These are phyloP conservation scores for Pestalotiopsis sp. DNA, from an alignment of 2,329 filamentous ascomycete genomes.

Conservation along the genomic window DNA sequence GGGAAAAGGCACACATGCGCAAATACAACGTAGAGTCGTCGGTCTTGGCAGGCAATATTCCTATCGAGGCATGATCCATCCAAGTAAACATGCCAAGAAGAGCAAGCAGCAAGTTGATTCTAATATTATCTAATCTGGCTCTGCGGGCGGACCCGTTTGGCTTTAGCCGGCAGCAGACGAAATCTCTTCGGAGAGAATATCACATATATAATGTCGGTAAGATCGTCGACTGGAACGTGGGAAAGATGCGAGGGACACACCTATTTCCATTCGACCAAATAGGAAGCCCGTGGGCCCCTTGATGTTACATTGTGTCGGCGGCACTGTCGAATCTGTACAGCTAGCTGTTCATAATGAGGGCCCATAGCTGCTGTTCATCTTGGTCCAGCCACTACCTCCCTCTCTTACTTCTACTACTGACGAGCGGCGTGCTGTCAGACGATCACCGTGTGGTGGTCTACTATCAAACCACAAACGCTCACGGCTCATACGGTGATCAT, in stretches of 20 bases:
- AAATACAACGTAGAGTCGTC: background rate
- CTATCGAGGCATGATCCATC: background rate
- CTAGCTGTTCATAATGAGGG: background rate
- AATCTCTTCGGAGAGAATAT: background rate
- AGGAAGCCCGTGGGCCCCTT: background rate
- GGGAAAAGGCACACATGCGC: background rate
- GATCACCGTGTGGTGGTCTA: constrained; percentile 51
- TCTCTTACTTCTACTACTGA: constrained; percentile 22
- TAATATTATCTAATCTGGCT: background rate
- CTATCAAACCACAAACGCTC: constrained; percentile 53
- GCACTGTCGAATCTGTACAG: background rate
- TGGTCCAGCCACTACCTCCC: constrained; percentile 24
- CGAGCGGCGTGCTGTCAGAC: constrained; percentile 19
- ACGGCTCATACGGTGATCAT: constrained; percentile 43
- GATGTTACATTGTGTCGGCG: background rate
- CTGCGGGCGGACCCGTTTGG: background rate
- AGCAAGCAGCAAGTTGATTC: background rate
- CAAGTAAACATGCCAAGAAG: background rate
- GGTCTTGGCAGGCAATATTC: background rate
- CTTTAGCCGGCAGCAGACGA: background rate
- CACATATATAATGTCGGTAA: too few species aligned
- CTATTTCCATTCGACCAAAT: too few species aligned
- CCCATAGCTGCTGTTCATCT: constrained; percentile 15
- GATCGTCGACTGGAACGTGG: too few species aligned
- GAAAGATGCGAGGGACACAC: too few species aligned